Evolutionary conservation across 225 moss, liverwort and hornwort genomes (phyloP), one percentile per base, ranked within the genome.

Genomic region (Takakia lepidozioides): DNA sequence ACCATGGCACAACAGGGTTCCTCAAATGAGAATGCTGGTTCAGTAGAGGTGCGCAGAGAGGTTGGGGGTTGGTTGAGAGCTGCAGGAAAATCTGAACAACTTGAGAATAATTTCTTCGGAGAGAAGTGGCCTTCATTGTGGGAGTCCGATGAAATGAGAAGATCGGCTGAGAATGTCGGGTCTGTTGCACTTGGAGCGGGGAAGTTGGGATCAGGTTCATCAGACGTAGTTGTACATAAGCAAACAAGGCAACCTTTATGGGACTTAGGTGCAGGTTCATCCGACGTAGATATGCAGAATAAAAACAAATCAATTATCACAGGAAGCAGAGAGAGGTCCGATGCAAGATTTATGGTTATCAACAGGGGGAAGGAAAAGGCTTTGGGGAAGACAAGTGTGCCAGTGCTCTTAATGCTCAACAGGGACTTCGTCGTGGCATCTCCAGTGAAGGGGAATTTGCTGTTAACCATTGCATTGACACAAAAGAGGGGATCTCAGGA

Each of bases 381-480:
- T 32, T 32, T 32, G 7, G 32, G 8, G 11, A 7, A 32, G 11
- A 32, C 7, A 32, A 11, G 11, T 6, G 32, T 32, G 50, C 74
- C 79, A 22, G 57, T 68, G 8, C 44, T 82, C 54, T 17, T 73
- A 46, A 69, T 76, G 67, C 51, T 83, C 38, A 68, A 66, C 55
- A 49, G 48, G 41, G 86, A 87, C 51, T 87, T 87, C 28, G 52
- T 64, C 6, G 83, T 87, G 42, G 76, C 63, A 36, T 73, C 86
- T 4, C 65, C 73, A 25, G 57, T 83, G 57, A 65, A 63, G 6
- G 76, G 80, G 25, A 80, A 87, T 59, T 59, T 83, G 43, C 73
- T 87, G 19, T 51, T 83, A 27, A 71, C 67, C 26, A 63, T 83
- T 44, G 76, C 80, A 13, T 69, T 87, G 59, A 76, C 7, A 32